phyloP scores from a whole-genome alignment of 129 eudicot species.

The Chrysanthemum makinoi region DNA sequence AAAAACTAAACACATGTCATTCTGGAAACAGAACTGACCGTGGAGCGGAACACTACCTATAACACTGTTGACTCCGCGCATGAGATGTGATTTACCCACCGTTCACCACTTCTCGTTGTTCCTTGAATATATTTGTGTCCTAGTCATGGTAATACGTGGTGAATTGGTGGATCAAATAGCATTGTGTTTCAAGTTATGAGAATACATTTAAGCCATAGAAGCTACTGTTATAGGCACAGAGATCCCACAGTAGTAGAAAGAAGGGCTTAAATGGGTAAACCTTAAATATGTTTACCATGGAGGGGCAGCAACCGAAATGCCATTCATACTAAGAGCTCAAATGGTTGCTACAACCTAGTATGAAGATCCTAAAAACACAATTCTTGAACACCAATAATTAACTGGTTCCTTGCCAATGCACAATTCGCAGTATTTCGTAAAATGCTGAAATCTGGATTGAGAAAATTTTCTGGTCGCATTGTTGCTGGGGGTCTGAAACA shows the following conservation, averaged over 20 bases:
- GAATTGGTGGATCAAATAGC: not conserved
- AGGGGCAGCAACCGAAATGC: not conserved
- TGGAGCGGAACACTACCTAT: too few relatives aligned
- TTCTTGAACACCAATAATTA: constrained; percentile 22
- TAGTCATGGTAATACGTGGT: not conserved
- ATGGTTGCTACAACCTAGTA: constrained; percentile 17
- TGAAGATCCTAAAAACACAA: constrained; percentile 9
- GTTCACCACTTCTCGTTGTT: too few relatives aligned
- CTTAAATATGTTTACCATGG: not conserved
- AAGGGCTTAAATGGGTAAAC: not conserved
- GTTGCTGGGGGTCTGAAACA: too few relatives aligned
- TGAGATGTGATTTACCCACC: too few relatives aligned
- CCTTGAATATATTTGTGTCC: too few relatives aligned
- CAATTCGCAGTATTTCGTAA: constrained; percentile 1
- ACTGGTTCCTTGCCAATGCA: not conserved
- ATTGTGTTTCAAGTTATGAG: not conserved
- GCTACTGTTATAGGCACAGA: not conserved
- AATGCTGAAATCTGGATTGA: constrained; percentile 8
- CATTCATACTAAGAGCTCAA: constrained; percentile 11
- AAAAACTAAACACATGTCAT: too few relatives aligned
- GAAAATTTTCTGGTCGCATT: constrained; percentile 11
- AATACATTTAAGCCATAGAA: not conserved
- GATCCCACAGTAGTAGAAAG: not conserved
- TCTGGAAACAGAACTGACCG: too few relatives aligned
- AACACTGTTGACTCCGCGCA: too few relatives aligned